Percentiles rank a stretch among this genome's conserved stretches.
These are phyloP conservation scores for Quercus glauca DNA, from an alignment of 306 rosid species.

Conservation along the genomic window DNA sequence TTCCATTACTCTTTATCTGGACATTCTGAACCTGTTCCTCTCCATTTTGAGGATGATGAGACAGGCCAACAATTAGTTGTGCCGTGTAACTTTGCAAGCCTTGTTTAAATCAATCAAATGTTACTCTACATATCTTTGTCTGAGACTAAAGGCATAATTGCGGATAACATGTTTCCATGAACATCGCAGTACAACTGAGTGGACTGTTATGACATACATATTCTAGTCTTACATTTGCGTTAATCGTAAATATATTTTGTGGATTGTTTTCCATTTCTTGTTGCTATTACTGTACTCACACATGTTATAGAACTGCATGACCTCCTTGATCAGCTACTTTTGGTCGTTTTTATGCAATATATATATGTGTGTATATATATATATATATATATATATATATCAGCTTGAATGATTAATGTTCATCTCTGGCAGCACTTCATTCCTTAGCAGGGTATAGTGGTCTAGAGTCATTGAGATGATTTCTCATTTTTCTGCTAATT, in stretches of 20 bases:
- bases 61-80: slow-evolving; percentile 56
- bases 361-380: too few species aligned
- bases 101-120: background rate
- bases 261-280: background rate
- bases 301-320: background rate
- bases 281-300: background rate
- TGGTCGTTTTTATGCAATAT: background rate
- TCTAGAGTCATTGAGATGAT: background rate
- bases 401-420: background rate
- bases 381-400: too few species aligned
- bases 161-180: background rate
- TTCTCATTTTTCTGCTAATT: too few species aligned
- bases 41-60: slow-evolving; percentile 83
- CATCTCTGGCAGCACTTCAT: background rate
- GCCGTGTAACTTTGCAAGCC: background rate
- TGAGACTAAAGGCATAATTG: slow-evolving; percentile 10
- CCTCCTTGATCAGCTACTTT: background rate
- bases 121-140: background rate
- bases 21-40: slow-evolving; percentile 84
- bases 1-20: slow-evolving; percentile 82
- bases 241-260: background rate
- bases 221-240: background rate
- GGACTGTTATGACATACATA: background rate
- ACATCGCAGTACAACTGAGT: background rate
- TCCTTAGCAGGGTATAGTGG: background rate